Base-by-base conservation (phyloP, 2,329 filamentous ascomycete species). In the Phialophora chinensis region DNA sequence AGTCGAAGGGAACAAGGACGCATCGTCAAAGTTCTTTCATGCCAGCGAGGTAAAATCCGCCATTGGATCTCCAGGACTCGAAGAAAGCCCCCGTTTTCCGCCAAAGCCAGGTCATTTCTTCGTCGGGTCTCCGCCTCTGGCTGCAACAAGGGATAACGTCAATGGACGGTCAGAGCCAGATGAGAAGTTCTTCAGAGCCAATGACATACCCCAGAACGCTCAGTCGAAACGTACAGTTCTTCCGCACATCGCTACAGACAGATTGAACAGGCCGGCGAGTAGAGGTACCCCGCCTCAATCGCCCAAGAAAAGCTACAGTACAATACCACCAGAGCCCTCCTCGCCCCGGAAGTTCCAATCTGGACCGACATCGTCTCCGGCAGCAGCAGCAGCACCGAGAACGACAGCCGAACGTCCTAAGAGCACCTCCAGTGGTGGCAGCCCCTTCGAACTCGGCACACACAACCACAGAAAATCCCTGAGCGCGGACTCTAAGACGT, bases 21-120 rank as follows among this genome's bases (percentile, higher is more conserved):
- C 60, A 12, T 64, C 66, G 63, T 56, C 89, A 61, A 94, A 92
- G 80, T 98, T 98, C 84, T 97, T 99, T 77, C 93, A 96, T 76
- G 95, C 93, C 31, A 92, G 89, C 76, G 92, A 97, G 72, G 90
- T 86, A 47, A 89, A 86, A 72, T 78, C 82, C 25, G 71, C 80
- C 31, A 79, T 79, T 35, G 80, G 79, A 47, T 66, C 70, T 31
- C 65, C 80, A 63, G 78, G 77, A 3, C 67, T 74, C 10, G 73
- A 77, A 31, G 78, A 70, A 66, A n/a, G 71, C 72, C 8, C 71
- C 69, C 2, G 57, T 38, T 58, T 65, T 23, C 47, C 65, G 67
- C 74, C 56, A 62, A 71, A 27, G 63, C 69, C 58, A 68, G 74
- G 17, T 77, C 77, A 66, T 77, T 65, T 76, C 76, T 47, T 75